Evolutionary conservation across 768 basidiomycete species (phyloP).

Genomic region (Naganishia friedmannii): DNA sequence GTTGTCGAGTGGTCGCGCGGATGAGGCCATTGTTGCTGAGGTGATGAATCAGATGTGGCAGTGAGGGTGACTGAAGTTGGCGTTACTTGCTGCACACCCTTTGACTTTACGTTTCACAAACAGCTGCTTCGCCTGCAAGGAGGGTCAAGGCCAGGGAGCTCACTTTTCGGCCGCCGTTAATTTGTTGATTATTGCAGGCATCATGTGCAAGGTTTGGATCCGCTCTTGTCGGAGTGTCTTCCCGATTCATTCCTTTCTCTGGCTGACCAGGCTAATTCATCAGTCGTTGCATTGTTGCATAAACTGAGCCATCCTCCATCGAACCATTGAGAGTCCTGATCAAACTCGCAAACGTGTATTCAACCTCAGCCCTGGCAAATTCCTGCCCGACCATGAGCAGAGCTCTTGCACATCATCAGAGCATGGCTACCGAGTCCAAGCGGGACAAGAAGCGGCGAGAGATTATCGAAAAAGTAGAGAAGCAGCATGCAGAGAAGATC

Average conservation of each 20-base stretch:
- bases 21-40: not conserved
- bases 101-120: too few species aligned
- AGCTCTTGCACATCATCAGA: not conserved
- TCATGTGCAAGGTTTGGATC: not conserved
- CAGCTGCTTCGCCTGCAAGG: too few species aligned
- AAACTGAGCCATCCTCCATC: too few species aligned
- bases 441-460: constrained; percentile 54
- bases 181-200: not conserved
- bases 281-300: too few species aligned
- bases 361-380: not conserved
- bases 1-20: constrained; percentile 59
- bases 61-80: too few species aligned
- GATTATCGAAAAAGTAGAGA: constrained; percentile 55
- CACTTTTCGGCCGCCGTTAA: too few species aligned
- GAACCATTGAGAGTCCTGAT: too few species aligned
- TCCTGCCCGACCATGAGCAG: constrained; percentile 4
- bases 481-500: constrained; percentile 53
- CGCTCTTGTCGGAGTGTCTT: not conserved
- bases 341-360: not conserved
- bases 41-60: too few species aligned
- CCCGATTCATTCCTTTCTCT: not conserved
- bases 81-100: too few species aligned
- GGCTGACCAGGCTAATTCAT: not conserved
- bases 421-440: constrained; percentile 44
- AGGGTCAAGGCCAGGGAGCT: too few species aligned